These are phyloP conservation scores for Leucaena leucocephala DNA, from an alignment of 306 rosid species.

Conservation along the genomic window DNA sequence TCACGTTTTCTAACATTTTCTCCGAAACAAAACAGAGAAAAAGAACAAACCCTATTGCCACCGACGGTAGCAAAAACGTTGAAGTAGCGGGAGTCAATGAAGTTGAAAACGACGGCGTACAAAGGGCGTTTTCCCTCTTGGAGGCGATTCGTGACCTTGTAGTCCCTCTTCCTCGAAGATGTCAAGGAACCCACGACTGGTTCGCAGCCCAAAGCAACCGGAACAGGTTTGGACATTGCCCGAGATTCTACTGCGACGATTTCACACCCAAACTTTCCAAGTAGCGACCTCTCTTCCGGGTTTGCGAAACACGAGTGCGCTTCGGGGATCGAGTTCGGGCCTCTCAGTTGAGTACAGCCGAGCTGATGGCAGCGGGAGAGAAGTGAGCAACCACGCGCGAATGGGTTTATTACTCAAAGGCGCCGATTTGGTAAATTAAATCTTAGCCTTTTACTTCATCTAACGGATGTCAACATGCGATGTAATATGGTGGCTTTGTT, in stretches of 20 bases:
- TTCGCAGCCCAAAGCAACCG: constrained; percentile 62
- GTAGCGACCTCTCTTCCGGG: background rate
- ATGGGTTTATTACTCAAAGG: background rate
- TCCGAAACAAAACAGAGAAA: background rate
- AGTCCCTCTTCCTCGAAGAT: constrained; percentile 66
- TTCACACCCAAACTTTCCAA: background rate
- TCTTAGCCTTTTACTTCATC: background rate
- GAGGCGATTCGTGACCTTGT: constrained; percentile 84
- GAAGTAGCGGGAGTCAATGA: constrained; percentile 80
- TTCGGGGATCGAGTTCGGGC: background rate
- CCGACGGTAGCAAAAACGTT: constrained; percentile 92
- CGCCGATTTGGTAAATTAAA: background rate
- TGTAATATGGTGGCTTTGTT: too few relatives aligned
- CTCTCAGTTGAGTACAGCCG: background rate
- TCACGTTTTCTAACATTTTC: background rate
- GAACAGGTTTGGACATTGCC: constrained; percentile 55
- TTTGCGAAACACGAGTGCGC: background rate
- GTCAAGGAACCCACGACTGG: constrained; percentile 72
- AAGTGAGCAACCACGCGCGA: background rate
- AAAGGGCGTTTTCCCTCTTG: constrained; percentile 93
- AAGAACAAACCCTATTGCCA: constrained; percentile 71
- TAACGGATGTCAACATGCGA: background rate
- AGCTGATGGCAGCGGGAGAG: background rate
- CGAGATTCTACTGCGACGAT: background rate
- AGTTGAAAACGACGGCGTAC: constrained; percentile 88